Base-by-base conservation (phyloP, 2,329 filamentous ascomycete species). In the Neurospora crassa region DNA sequence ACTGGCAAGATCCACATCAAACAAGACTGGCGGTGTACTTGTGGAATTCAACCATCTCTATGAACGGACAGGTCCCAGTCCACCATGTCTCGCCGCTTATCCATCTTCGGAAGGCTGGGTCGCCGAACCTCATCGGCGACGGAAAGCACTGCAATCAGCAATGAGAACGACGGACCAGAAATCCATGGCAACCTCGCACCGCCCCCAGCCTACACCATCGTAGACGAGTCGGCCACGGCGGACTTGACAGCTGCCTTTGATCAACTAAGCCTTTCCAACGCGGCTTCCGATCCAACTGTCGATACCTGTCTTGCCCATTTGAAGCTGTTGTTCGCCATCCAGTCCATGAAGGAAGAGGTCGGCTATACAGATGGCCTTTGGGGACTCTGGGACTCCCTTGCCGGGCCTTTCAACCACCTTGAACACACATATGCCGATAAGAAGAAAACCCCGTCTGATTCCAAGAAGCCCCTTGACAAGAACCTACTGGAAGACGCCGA, bases 291-390 rank as follows among this genome's bases (percentile, higher is more conserved):
- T 5, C 84, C 87, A 1, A 81, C 82, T 1, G 79, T 79, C 5
- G 84, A 90, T 72, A 84, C 88, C 59, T 92, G 90, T 74, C 85
- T 92, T 29, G 90, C 88, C 0, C 92, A 96, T 78, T 84, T 95
- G 40, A 93, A 92, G 78, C 83, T 95, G 0, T 83, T 95, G 1
- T 87, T 89, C 69, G 87, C 89, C 11, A 85, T 95, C 71, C 87
- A 92, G 74, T 84, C 84, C 42, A 80, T 95, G 70, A 90, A 90
- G 73, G 88, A 92, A 72, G 85, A 88, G 20, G 80, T 94, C 20
- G 90, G 89, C 6, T 89, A 87, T 70, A 86, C 81, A 0, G 89
- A 93, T 75, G 89, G 89, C 0, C 81, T 94, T 1, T 94, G 90
- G 80, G 87, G 86, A 2, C 83, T 94, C 68, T 83, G 81, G 76